Conservation (phyloP, 306 rosid species). For the Dalbergia cultrata region DNA sequence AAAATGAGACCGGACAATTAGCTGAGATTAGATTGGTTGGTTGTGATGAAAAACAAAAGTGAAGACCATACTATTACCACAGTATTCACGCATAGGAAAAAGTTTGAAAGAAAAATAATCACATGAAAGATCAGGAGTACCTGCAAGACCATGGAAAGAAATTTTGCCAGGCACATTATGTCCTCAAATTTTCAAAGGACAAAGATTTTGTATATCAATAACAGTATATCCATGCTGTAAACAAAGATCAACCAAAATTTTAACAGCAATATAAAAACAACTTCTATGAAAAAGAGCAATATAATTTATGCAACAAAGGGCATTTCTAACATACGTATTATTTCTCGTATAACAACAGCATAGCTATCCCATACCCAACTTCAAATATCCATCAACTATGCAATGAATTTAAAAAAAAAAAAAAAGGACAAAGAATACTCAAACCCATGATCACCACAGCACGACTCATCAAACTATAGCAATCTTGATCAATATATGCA, state of each 20-base stretch:
- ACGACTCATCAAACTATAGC: conserved; percentile 57
- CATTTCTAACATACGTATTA: neutral
- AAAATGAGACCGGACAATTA: neutral
- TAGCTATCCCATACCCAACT: conserved; percentile 11
- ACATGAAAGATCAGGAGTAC: conserved; percentile 56
- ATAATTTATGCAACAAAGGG: conserved; percentile 14
- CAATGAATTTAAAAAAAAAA: conserved; percentile 24
- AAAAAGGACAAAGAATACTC: conserved; percentile 47
- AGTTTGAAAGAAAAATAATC: conserved; percentile 7
- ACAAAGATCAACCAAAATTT: conserved; percentile 31
- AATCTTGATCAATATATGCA: conserved; percentile 64
- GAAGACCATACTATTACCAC: conserved; percentile 30
- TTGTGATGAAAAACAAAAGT: neutral
- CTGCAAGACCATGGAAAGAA: conserved; percentile 75
- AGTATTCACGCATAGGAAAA: conserved; percentile 5
- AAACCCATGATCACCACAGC: conserved; percentile 69
- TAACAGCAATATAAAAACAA: conserved; percentile 26
- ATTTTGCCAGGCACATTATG: conserved; percentile 74
- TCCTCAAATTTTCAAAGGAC: conserved; percentile 63
- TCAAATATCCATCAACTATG: conserved; percentile 26
- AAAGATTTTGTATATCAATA: conserved; percentile 74
- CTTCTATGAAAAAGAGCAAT: neutral
- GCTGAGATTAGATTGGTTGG: neutral
- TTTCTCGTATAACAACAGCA: conserved; percentile 23
- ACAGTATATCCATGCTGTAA: conserved; percentile 86